Evolutionary conservation across 1,139 yeast species (phyloP), one percentile per base, ranked within the genome.

Genomic region (Suhomyces coccinellae): DNA sequence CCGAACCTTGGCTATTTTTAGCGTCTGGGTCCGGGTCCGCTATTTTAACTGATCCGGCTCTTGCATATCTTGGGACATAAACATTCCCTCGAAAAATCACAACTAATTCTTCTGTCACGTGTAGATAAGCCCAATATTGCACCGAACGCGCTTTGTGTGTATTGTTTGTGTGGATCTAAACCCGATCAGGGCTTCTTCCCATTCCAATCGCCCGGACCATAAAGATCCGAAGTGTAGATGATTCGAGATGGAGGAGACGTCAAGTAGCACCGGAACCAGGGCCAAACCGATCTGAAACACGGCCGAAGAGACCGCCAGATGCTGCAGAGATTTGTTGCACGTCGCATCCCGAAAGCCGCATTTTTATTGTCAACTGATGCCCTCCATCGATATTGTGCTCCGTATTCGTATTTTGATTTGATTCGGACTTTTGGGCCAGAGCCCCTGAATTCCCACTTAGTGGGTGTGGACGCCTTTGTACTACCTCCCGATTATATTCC

Each of bases 1-100:
- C 45, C 45, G 66, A 13, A 26, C 51, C 32, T 41, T 61, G n/a
- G 63, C 63, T 1, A 41, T 58, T 8, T 43, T 31, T 6, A 34
- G 53, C 14, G 43, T 54, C 4, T 55, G 54, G 37, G 44, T 49
- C 4, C 48, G 62, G 17, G 63, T 59, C 12, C 48, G 42, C 34
- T 53, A 50, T 46, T 55, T 55, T 37, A 45, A 35, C 17, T 40
- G 31, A 32, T 22, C 8, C 24, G 7, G 8, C 24, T 6, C 24
- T 20, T 20, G 24, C 24, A 20, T 20, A 20, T 5, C 5, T 20
- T 17, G 20, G 20, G 20, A 20, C 24, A 15, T 17, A 31, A 31
- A 16, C 9, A 31, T 11, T 17, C 12, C 11, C 20, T 31, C 9
- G 33, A 11, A n/a, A 13, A 16, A 13, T 34, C 13, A 12, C 22